Evolutionary conservation across 345 rosid genomes (phyloP), one percentile per base, ranked within the genome.

Genomic region (Eutrema yunnanense): DNA sequence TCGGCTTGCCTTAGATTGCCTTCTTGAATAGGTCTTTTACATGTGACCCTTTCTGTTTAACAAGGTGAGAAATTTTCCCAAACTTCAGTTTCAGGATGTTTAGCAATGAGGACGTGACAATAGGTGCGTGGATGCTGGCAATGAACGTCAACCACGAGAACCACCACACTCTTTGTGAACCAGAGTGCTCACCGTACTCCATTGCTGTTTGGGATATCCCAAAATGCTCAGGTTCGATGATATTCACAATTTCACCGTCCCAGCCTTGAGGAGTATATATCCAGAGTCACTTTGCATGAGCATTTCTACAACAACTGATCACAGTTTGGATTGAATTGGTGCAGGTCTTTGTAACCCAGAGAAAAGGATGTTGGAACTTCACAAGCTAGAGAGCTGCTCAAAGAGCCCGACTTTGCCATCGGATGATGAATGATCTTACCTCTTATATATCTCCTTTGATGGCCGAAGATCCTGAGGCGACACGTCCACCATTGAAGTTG

Each of bases 101-200:
- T 77, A 93, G 96, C 83, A 90, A 93, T 44, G 98, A 93, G 79
- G 98, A 90, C 71, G 97, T 90, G 44, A 93, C 97, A 14, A 90
- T 93, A 33, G 97, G 98, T 77, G 84, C 98, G 61, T 93, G 97
- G 98, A 93, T 93, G 96, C 88, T 93, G 60, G 92, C 97, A 75
- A 90, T 93, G 96, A 90, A 93, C 79, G 98, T 93, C 60, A 78
- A 86, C 57, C 98, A 93, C 16, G 98, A 93, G 85, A 79, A 93
- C 69, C 81, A 82, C 62, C 77, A 80, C 52, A 86, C 81, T 58
- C 84, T 91, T 22, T 90, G 96, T 80, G 75, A 72, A 79, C 79
- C 88, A 67, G 91, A 84, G 26, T 93, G 98, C 81, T 81, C 90
- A 1, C 75, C 86, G 22, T 34, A 86, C 62, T 86, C 94, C 33